Evolutionary conservation across 2,329 filamentous ascomycete genomes (phyloP), one percentile per base, ranked within the genome.

Genomic region (Ascochyta rabiei): DNA sequence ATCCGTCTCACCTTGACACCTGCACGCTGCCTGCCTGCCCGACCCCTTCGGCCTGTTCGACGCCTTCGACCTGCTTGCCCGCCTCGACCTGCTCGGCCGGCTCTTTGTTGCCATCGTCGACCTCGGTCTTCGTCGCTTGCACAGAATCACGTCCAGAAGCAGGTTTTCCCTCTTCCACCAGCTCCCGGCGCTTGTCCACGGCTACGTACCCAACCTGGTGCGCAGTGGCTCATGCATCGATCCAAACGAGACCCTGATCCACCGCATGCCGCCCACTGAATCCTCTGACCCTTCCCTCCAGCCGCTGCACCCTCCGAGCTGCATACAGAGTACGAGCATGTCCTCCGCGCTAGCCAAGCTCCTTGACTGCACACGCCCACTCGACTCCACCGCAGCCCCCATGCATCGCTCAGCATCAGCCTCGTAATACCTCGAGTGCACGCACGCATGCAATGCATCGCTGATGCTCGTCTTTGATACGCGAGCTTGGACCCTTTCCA

Each of bases 221-320:
- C 42, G 46, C 52, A 55, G 47, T 50, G 31, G 52, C 52, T 46
- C 46, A 55, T 55, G 52, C 46, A 33, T 55, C 52, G 52, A 33
- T 55, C 52, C 46, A 41, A 50, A 46, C 13, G 43, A 30, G 52
- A 55, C 52, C 52, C 52, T 55, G 52, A 46, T 42, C 49, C 23
- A 49, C 28, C 52, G 34, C 26, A 39, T 46, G 45, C 51, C 28
- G 45, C 24, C 34, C 33, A 31, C 10, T 21, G 30, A 42, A 41
- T 45, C 41, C 46, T 45, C 33, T 30, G 26, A 28, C 8, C 40
- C 6, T 30, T 49, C 41, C 52, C 18, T 47, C 30, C 42, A 55
- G 40, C 52, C 52, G 46, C 41, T 46, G 52, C 51, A 38, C 28
- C 28, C 21, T 23, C 21, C 4, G 21, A 23, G 45, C 41, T 45